These are phyloP conservation scores for Saturnispora ahearnii DNA, from an alignment of 805 yeast species.

Conservation along the genomic window DNA sequence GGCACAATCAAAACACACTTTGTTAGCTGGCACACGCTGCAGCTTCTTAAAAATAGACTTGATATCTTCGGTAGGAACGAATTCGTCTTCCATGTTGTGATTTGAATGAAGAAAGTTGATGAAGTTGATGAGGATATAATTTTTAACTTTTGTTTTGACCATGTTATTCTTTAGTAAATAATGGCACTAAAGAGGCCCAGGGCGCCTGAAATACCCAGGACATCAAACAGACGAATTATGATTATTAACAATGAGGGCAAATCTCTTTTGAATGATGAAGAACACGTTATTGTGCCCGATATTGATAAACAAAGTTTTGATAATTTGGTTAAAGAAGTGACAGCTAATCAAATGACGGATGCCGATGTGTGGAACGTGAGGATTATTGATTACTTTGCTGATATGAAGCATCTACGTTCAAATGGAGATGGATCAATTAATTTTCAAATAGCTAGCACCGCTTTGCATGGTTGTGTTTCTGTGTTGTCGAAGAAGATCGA, in stretches of 20 bases:
- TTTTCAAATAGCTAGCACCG: constrained; percentile 37
- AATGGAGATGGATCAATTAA: constrained; percentile 37
- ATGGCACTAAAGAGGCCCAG: not conserved
- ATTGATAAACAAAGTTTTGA: constrained; percentile 15
- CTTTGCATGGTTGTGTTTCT: constrained; percentile 47
- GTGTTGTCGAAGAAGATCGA: constrained; percentile 42
- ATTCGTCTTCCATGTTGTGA: constrained; percentile 21
- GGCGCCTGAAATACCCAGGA: not conserved
- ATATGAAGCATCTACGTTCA: constrained; percentile 35
- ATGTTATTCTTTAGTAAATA: not conserved
- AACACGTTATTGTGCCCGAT: not conserved
- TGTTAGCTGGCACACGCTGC: constrained; percentile 62
- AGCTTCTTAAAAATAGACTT: constrained; percentile 54
- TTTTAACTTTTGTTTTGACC: not conserved
- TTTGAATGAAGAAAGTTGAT: not conserved
- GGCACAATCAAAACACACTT: constrained; percentile 84
- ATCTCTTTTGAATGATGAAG: constrained; percentile 2
- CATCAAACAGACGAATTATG: not conserved
- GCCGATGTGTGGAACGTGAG: constrained; percentile 43
- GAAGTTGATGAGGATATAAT: not conserved
- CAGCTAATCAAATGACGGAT: constrained; percentile 37
- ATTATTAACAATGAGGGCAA: not conserved
- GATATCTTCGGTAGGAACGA: constrained; percentile 64
- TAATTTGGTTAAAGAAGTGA: constrained; percentile 19
- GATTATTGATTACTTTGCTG: constrained; percentile 44